Conservation (phyloP, 2,329 filamentous ascomycete genomes). For the Pseudocercospora cruenta region DNA sequence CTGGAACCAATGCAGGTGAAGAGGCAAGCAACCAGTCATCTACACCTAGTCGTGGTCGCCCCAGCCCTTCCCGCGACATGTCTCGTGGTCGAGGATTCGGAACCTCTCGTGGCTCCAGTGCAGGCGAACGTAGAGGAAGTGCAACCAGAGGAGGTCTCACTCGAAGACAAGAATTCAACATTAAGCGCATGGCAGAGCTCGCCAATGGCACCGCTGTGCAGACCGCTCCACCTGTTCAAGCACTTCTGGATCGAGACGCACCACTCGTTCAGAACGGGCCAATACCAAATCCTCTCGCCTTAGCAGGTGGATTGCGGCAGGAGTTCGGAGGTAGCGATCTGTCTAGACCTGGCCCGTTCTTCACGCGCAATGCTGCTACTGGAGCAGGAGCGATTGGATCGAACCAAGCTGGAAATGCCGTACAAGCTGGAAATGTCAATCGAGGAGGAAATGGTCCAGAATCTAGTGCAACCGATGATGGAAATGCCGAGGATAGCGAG, state of each 20-base stretch:
- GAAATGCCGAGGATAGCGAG: no score
- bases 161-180: not conserved
- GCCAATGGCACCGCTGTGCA: not conserved
- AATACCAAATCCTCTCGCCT: not conserved
- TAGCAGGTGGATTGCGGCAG: not conserved
- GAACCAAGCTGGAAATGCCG: no score
- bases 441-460: no score
- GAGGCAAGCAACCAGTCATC: no score
- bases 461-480: no score
- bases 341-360: no score
- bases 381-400: no score
- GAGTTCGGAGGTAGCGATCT: not conserved
- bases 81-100: not conserved
- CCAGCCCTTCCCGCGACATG: not conserved
- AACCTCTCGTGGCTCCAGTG: not conserved
- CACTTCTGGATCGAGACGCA: not conserved
- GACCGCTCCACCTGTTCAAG: not conserved
- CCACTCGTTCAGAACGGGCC: not conserved
- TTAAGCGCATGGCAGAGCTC: not conserved
- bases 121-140: not conserved
- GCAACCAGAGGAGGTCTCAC: not conserved
- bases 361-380: no score
- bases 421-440: no score
- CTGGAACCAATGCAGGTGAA: not conserved
- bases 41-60: no score